These are phyloP conservation scores for Heritiera fomes DNA, from an alignment of 345 rosid genomes.

Conservation along the genomic window DNA sequence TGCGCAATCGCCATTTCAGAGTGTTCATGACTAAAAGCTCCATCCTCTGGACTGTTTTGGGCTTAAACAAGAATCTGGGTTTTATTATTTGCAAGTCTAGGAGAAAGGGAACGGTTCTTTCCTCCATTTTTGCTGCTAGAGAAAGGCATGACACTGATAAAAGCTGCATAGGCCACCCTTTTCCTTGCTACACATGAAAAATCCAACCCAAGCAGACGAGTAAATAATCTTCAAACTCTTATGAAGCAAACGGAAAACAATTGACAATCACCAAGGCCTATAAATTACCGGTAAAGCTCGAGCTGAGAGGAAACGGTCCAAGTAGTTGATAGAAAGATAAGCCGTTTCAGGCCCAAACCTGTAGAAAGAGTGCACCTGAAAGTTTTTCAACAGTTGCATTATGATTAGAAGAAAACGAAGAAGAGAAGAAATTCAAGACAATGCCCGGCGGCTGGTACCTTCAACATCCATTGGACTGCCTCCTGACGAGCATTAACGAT, in stretches of 20 bases:
- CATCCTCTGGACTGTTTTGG: slow-evolving; percentile 39
- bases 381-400: background rate
- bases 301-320: slow-evolving; percentile 39
- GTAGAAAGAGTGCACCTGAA: slow-evolving; percentile 34
- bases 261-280: background rate
- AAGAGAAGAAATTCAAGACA: background rate
- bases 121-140: slow-evolving; percentile 51
- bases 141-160: slow-evolving; percentile 41
- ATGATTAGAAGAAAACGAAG: background rate
- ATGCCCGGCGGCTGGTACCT: slow-evolving; percentile 16
- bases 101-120: slow-evolving; percentile 36
- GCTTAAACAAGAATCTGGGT: slow-evolving; percentile 36
- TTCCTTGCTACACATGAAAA: slow-evolving; percentile 22
- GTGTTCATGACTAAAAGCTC: slow-evolving; percentile 39
- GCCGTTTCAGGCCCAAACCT: slow-evolving; percentile 37
- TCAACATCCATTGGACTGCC: slow-evolving; percentile 40
- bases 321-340: slow-evolving; percentile 37
- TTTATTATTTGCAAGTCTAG: slow-evolving; percentile 38
- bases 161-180: slow-evolving; percentile 42
- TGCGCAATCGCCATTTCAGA: slow-evolving; percentile 41
- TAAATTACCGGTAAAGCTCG: slow-evolving; percentile 28
- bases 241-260: background rate
- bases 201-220: background rate
- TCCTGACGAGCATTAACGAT: slow-evolving; percentile 29
- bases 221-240: background rate